Conservation (phyloP, 108 stramenopile genomes). For the Poteriospumella lacustris region DNA sequence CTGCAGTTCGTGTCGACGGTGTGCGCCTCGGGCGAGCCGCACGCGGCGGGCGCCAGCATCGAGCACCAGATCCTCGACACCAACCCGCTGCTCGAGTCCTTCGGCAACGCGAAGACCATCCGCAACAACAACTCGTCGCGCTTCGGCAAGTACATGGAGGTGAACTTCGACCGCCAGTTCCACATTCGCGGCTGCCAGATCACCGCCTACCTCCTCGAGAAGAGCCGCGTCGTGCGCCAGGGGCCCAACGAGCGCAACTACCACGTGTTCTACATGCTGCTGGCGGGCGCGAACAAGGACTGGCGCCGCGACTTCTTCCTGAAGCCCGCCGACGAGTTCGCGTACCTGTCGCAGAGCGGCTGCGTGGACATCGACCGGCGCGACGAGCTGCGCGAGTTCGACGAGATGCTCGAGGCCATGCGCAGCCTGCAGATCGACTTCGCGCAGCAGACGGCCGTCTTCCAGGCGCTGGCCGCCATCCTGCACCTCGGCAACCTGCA, state of each 20-base stretch:
- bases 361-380: slow-evolving; percentile 19
- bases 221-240: slow-evolving; percentile 36
- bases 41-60: neutral
- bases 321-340: slow-evolving; percentile 14
- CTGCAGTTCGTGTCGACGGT: slow-evolving; percentile 35
- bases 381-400: slow-evolving; percentile 26
- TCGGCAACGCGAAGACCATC: slow-evolving; percentile 50
- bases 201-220: slow-evolving; percentile 39
- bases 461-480: slow-evolving; percentile 44
- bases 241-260: slow-evolving; percentile 47
- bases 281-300: slow-evolving; percentile 12
- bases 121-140: slow-evolving; percentile 46
- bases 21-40: neutral
- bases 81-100: slow-evolving; percentile 46
- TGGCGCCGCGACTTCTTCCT: neutral
- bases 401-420: slow-evolving; percentile 34
- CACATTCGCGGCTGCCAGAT: slow-evolving; percentile 25
- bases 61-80: slow-evolving; percentile 27
- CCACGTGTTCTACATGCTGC: slow-evolving; percentile 45
- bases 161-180: slow-evolving; percentile 29
- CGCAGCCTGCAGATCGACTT: slow-evolving; percentile 12
- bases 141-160: slow-evolving; percentile 53
- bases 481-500: slow-evolving; percentile 54
- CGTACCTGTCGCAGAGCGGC: slow-evolving; percentile 13
- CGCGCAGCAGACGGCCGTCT: slow-evolving; percentile 1